Evolutionary conservation across 176 grass and related monocot genomes (phyloP).

Genomic region (Cenchrus americanus): DNA sequence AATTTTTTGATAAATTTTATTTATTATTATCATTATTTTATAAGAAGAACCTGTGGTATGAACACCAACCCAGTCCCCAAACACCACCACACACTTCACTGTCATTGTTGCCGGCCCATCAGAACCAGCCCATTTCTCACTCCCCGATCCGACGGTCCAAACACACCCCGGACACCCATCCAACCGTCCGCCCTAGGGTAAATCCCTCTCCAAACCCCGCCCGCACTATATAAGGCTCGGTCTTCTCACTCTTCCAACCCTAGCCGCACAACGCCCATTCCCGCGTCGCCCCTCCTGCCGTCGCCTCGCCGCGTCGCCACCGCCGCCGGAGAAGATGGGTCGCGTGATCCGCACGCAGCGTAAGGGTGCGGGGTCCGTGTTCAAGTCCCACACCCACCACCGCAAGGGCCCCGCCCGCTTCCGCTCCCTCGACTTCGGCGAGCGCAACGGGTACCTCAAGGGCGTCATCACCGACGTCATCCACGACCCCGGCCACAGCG

Average conservation of each 20-base stretch:
- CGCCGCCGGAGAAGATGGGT: constrained; percentile 61
- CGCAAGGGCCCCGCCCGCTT: constrained; percentile 91
- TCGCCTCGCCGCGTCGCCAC: background rate
- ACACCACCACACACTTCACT: no score
- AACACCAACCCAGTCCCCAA: no score
- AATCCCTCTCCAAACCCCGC: background rate
- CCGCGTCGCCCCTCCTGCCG: background rate
- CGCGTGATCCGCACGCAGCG: constrained; percentile 94
- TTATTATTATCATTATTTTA: no score
- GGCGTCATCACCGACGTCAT: constrained; percentile 90
- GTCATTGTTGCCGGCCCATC: background rate
- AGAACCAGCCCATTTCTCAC: background rate
- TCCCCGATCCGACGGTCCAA: constrained; percentile 37
- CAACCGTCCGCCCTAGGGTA: constrained; percentile 48
- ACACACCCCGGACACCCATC: background rate
- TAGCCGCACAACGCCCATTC: constrained; percentile 12
- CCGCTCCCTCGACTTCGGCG: constrained; percentile 91
- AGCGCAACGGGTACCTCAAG: constrained; percentile 92
- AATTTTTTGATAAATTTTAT: no score
- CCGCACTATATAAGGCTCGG: constrained; percentile 8
- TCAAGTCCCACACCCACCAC: constrained; percentile 98
- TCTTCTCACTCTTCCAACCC: constrained; percentile 9
- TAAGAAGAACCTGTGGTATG: no score
- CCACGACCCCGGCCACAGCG: constrained; percentile 88
- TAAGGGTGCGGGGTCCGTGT: constrained; percentile 91